Base-by-base conservation (phyloP, 176 grass and related monocot species). In the Cocos nucifera region DNA sequence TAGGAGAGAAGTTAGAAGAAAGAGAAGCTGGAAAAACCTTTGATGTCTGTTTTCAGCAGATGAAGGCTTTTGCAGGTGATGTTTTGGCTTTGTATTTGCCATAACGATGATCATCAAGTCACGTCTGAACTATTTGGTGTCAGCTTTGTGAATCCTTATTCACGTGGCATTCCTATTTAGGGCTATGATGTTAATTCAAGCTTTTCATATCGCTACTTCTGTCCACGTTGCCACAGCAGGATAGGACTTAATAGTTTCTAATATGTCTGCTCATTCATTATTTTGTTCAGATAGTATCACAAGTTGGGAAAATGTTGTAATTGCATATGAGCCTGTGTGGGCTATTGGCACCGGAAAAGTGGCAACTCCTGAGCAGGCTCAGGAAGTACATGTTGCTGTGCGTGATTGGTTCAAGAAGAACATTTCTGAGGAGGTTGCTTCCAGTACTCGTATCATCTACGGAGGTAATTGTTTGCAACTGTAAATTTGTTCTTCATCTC, bases 291-390 rank as follows among this genome's bases (percentile, higher is more conserved):
- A 93, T 69, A 93, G 51, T 61, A 72, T 98, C 58, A 74, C 88
- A 50, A 78, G 81, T 76, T 98, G 94, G 94, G 48, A 53, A 19
- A 58, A 98, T 52, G 88, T 98, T 44, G 94, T 98, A 15, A 89
- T 98, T 71, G 88, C 94, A 9, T 98, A 98, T 18, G 94, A 98
- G 77, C 94, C 93, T 58, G 94, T 98, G 23, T 98, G 94, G 94
- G 94, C 94, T 67, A 98, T 98, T 78, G 85, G 94, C 70, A 93
- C 88, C 0, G 94, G 94, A 54, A 98, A 98, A 66, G 94, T 98
- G 21, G 94, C 94, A 51, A 78, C 67, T 73, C 94, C 93, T 12
- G 78, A 89, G 61, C 94, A 98, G 71, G 88, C 94, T 70, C 94
- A 93, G 68, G 94, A 98, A 80, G 88, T 98, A 59, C 94, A 98